Evolutionary conservation across 2,329 filamentous ascomycete species (phyloP).

Genomic region (Colletotrichum kahawae): DNA sequence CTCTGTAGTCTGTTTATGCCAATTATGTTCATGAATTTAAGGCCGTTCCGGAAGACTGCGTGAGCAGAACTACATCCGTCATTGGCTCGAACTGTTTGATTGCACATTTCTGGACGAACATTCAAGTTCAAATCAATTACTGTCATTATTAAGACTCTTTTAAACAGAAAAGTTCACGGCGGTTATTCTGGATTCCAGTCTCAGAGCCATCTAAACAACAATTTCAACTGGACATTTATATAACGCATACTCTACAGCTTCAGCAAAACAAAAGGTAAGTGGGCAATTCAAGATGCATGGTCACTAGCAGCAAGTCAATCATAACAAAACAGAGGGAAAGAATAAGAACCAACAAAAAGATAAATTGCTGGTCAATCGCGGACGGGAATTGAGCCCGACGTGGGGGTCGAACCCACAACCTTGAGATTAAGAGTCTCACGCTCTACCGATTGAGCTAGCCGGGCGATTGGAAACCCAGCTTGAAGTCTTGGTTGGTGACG

Average conservation of each 20-base stretch:
- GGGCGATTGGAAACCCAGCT: conserved; percentile 36
- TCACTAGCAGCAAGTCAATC: background rate
- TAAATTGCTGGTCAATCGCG: background rate
- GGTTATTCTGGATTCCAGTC: background rate
- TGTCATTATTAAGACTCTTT: background rate
- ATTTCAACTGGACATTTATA: background rate
- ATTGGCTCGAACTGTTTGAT: background rate
- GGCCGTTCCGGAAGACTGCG: background rate
- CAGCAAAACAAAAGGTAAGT: too few species aligned
- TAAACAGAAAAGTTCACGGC: background rate
- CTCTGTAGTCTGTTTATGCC: background rate
- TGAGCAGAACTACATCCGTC: background rate
- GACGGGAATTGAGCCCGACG: conserved; percentile 21
- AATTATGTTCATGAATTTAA: background rate
- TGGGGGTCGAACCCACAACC: conserved; percentile 56
- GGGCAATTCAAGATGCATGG: too few species aligned
- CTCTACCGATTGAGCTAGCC: conserved; percentile 76
- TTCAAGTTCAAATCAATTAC: background rate
- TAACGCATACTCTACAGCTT: background rate
- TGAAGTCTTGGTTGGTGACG: background rate
- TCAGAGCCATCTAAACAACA: accelerated
- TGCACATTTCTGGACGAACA: background rate
- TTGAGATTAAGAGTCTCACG: conserved; percentile 74
- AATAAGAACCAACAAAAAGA: background rate
- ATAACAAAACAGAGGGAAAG: background rate